Base-by-base conservation (phyloP, 176 grass and related monocot species). In the Carex kokanica region DNA sequence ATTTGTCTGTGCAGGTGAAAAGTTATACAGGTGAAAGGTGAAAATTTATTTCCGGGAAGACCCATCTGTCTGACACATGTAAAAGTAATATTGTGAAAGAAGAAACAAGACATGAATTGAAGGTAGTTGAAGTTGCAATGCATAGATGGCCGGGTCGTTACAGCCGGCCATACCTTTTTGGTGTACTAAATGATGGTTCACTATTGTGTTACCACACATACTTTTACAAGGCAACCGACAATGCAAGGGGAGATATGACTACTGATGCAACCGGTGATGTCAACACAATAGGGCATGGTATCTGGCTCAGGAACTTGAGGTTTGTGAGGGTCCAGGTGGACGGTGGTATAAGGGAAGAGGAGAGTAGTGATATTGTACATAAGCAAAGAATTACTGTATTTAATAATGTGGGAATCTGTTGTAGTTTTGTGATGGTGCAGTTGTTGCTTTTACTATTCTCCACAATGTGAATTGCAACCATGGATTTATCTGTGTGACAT, bases 381-480 rank as follows among this genome's bases (percentile, higher is more conserved):
- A 80, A 74, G 78, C 90, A 90, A 58, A 98, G 89, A 98, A 94
- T 55, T n/a, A n/a, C n/a, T n/a, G n/a, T n/a, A n/a, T n/a, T n/a
- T n/a, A n/a, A n/a, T n/a, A n/a, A n/a, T n/a, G 89, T 98, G 27
- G 92, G 31, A 54, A 40, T 54, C 71, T 87, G 84, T 61, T 92
- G 86, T 85, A 97, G 94, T 86, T 90, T 85, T 97, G 91, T 58
- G 95, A 98, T 85, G 95, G 95, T 86, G 78, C 90, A 21, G 88
- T 98, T 83, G 90, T 91, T 79, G 95, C 95, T 57, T 98, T 98
- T 72, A 92, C 95, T 1, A 89, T 94, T 82, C 90, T 98, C 15
- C 95, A 98, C 84, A 98, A 98, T 84, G 84, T 98, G 34, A 98
- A 98, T 92, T 98, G 95, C 78, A 93, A 86, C 79, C 95, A 85